phyloP scores from a whole-genome alignment of 2,329 filamentous ascomycete species.

The Aspergillus sp. region DNA sequence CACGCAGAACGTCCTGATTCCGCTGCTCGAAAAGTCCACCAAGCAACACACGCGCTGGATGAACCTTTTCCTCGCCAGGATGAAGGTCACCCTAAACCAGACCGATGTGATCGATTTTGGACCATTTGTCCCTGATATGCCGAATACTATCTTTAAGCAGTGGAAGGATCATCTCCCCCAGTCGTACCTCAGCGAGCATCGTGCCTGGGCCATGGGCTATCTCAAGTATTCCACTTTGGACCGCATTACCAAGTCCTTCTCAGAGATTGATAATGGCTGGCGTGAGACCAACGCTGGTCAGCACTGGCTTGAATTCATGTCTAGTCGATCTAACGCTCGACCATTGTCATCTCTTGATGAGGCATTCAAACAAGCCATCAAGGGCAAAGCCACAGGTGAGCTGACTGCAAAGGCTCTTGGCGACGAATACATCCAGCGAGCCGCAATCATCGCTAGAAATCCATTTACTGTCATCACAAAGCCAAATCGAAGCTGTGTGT shows the following conservation, averaged over 20 bases:
- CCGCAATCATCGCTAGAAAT: background rate
- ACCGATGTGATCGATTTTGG: slow-evolving; percentile 6
- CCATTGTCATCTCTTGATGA: background rate
- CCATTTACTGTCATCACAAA: slow-evolving; percentile 1
- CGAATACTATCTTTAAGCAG: slow-evolving; percentile 1
- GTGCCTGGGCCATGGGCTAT: slow-evolving; percentile 9
- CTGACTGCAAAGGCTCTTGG: slow-evolving; percentile 2
- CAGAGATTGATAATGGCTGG: background rate
- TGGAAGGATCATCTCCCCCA: slow-evolving; percentile 12
- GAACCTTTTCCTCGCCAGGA: slow-evolving; percentile 7
- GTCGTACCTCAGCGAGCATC: slow-evolving; percentile 9
- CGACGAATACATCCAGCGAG: slow-evolving; percentile 5
- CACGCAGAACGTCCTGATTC: slow-evolving; percentile 9
- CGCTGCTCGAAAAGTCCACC: slow-evolving; percentile 12
- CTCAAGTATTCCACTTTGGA: slow-evolving; percentile 3
- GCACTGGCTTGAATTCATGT: slow-evolving; percentile 6
- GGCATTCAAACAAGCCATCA: background rate
- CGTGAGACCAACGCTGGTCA: slow-evolving; percentile 2
- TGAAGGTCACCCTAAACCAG: slow-evolving; percentile 1
- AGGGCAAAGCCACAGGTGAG: background rate
- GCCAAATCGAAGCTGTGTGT: background rate
- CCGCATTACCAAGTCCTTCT: slow-evolving; percentile 4
- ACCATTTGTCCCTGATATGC: slow-evolving; percentile 7
- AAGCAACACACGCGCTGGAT: slow-evolving; percentile 17
- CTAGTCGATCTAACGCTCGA: background rate